A percentile compares a stretch with the other conserved stretches of the same genome.
phyloP scores from a whole-genome alignment of 2,329 filamentous ascomycete species.

The Exophiala sp. region DNA sequence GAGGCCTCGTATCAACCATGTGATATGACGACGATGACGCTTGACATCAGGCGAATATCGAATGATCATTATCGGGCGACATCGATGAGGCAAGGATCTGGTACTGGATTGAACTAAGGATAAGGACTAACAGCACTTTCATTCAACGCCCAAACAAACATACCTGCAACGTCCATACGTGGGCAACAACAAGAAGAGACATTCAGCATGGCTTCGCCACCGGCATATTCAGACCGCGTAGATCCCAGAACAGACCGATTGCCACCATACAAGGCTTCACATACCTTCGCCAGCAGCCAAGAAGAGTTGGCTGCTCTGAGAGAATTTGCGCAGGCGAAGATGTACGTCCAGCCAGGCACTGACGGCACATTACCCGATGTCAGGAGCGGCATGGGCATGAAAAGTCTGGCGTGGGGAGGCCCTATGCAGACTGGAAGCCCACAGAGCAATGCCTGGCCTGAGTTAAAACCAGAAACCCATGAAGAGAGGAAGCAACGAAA shows the following conservation, averaged over 20 bases:
- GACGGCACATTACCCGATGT: slow-evolving; percentile 11
- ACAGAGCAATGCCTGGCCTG: background rate
- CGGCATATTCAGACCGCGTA: slow-evolving; percentile 4
- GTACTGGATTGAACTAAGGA: too few relatives aligned
- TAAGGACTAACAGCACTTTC: too few relatives aligned
- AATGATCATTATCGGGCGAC: too few relatives aligned
- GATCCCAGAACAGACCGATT: slow-evolving; percentile 4
- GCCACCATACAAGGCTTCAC: slow-evolving; percentile 14
- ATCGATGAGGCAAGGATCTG: too few relatives aligned
- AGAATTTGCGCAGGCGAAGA: slow-evolving; percentile 15
- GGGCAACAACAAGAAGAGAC: too few relatives aligned
- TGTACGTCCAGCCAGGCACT: slow-evolving; percentile 10
- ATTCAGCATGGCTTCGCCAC: background rate
- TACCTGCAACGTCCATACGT: too few relatives aligned
- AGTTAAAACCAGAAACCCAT: background rate
- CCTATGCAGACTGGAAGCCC: background rate
- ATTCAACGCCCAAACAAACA: too few relatives aligned
- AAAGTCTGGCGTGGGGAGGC: slow-evolving; percentile 10
- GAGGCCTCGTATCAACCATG: too few relatives aligned
- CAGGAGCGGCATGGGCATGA: slow-evolving; percentile 1
- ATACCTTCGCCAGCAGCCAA: slow-evolving; percentile 10
- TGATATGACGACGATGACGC: too few relatives aligned
- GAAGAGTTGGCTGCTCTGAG: slow-evolving; percentile 16
- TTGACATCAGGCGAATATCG: too few relatives aligned
- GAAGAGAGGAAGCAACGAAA: slow-evolving; percentile 9